These are phyloP conservation scores for Atkinsonella texensis DNA, from an alignment of 2,329 filamentous ascomycete genomes.

Conservation along the genomic window DNA sequence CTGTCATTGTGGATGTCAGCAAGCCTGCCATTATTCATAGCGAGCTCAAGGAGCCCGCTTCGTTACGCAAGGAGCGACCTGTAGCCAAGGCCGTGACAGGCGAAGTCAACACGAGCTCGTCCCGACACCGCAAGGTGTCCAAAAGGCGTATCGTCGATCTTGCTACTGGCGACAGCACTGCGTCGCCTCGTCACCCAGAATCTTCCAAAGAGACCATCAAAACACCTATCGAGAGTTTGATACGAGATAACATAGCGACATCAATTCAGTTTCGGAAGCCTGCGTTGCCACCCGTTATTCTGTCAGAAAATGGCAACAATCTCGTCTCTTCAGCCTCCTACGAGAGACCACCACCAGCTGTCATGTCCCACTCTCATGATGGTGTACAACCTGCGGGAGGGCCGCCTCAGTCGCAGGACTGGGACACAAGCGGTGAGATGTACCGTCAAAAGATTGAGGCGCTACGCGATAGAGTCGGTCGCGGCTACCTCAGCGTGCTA, in stretches of 20 bases:
- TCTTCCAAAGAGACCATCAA: conserved; percentile 11
- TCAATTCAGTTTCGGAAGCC: conserved; percentile 29
- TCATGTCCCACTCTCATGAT: neutral
- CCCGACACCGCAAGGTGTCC: conserved; percentile 46
- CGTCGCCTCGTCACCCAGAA: conserved; percentile 17
- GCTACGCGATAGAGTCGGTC: conserved; percentile 73
- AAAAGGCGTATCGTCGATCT: conserved; percentile 55
- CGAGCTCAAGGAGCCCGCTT: conserved; percentile 33
- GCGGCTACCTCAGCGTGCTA: conserved; percentile 75
- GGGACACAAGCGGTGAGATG: conserved; percentile 59
- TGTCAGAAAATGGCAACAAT: conserved; percentile 22
- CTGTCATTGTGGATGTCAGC: conserved; percentile 52
- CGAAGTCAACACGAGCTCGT: conserved; percentile 45
- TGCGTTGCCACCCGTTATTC: conserved; percentile 16
- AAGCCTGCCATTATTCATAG: conserved; percentile 52
- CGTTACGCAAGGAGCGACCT: conserved; percentile 49
- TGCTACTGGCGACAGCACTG: conserved; percentile 36
- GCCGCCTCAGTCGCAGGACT: conserved; percentile 36
- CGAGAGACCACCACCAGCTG: neutral
- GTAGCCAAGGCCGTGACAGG: conserved; percentile 40
- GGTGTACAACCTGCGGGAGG: neutral
- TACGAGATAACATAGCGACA: conserved; percentile 29
- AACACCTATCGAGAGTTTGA: conserved; percentile 12
- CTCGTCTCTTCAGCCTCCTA: neutral
- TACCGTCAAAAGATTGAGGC: conserved; percentile 85